These are phyloP conservation scores for Solanum bulbocastanum DNA, from an alignment of 257 asterid genomes.

Conservation along the genomic window DNA sequence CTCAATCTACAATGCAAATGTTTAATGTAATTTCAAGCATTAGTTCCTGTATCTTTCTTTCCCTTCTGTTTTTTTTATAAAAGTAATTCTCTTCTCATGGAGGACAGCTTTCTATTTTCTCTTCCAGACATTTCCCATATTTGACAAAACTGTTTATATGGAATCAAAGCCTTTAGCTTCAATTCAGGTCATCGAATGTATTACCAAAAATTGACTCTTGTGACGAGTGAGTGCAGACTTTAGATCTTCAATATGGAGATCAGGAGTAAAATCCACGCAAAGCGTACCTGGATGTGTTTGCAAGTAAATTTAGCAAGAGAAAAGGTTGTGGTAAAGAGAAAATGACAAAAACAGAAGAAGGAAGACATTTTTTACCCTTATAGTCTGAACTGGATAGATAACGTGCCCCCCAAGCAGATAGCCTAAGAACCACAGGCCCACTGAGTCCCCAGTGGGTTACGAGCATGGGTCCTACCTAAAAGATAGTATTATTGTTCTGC, in stretches of 20 bases:
- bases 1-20: not conserved
- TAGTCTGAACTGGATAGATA: slow-evolving; percentile 59
- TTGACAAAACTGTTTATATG: not conserved
- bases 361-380: slow-evolving; percentile 40
- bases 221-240: slow-evolving; percentile 52
- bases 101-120: not conserved
- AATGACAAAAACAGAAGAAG: not conserved
- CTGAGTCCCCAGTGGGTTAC: slow-evolving; percentile 98
- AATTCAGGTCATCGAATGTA: slow-evolving; percentile 3
- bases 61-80: not conserved
- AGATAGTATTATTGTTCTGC: slow-evolving; percentile 18
- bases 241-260: slow-evolving; percentile 49
- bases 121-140: not conserved
- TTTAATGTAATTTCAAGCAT: not conserved
- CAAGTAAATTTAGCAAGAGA: slow-evolving; percentile 8
- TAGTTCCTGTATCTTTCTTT: not conserved
- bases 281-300: slow-evolving; percentile 49
- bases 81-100: not conserved
- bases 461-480: slow-evolving; percentile 85
- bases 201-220: slow-evolving; percentile 65
- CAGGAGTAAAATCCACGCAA: slow-evolving; percentile 81
- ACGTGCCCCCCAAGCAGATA: slow-evolving; percentile 99
- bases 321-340: not conserved
- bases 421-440: slow-evolving; percentile 88
- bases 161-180: not conserved